phyloP scores from a whole-genome alignment of 2,329 filamentous ascomycete genomes.

The Botryotinia calthae region DNA sequence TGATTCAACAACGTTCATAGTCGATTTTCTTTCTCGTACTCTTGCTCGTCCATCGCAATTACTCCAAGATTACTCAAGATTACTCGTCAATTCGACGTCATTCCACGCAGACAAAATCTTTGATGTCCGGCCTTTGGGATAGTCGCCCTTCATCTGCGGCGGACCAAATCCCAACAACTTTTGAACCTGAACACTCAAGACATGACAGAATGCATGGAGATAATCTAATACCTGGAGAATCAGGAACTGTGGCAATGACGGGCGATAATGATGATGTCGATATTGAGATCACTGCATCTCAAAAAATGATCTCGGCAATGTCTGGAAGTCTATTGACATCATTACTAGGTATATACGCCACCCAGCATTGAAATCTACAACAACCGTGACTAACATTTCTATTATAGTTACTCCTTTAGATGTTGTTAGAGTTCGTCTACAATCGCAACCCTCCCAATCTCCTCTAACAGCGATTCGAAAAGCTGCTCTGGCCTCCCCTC shows the following conservation, averaged over 20 bases:
- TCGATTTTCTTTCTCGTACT: not conserved
- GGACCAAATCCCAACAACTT: conserved; percentile 29
- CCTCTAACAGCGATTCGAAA: conserved; percentile 52
- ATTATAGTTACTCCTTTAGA: conserved; percentile 84
- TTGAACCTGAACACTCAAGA: conserved; percentile 23
- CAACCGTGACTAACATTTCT: conserved; percentile 16
- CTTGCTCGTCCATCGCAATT: not conserved
- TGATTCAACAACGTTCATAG: not conserved
- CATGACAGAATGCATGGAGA: conserved; percentile 37
- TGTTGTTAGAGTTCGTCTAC: conserved; percentile 90
- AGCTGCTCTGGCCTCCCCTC: conserved; percentile 53
- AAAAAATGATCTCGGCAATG: conserved; percentile 95
- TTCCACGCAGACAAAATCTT: conserved; percentile 16
- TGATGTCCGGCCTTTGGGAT: conserved; percentile 33
- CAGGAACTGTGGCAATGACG: conserved; percentile 34
- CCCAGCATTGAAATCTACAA: not conserved
- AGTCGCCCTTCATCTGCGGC: conserved; percentile 23
- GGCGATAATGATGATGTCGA: conserved; percentile 42
- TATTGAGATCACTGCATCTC: conserved; percentile 71
- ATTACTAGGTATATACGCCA: conserved; percentile 65
- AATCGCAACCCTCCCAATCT: conserved; percentile 67
- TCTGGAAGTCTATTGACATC: conserved; percentile 88
- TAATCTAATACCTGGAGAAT: conserved; percentile 31
- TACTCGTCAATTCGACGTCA: conserved; percentile 18
- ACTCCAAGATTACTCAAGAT: not conserved